Base-by-base conservation (phyloP, 768 basidiomycete species). In the Lactarius vividus region DNA sequence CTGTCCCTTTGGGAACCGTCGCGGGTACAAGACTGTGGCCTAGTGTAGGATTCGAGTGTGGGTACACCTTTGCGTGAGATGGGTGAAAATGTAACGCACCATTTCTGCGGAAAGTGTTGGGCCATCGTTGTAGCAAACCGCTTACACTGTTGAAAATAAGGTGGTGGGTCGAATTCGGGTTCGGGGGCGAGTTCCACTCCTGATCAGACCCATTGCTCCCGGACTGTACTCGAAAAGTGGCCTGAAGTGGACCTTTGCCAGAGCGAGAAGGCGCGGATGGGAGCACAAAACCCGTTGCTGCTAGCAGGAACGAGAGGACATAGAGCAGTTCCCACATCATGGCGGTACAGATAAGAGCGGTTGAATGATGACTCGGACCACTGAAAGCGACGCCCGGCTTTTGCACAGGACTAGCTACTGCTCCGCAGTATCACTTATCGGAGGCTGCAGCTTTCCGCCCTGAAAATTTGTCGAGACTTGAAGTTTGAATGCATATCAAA, bases 61-160 rank as follows among this genome's bases (percentile, higher is more conserved):
- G 10, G 11, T 9, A 10, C 44, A 42, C 10, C 9, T 13, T 49
- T 54, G 8, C 4, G 4, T 23, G 20, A 46, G 13, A 66, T 49
- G 15, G 28, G 31, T 4, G 26, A 26, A 55, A n/a, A 39, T 23
- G 23, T 4, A 40, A 35, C 69, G 42, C 49, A 64, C 69, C 69
- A 64, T 69, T 69, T 62, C 62, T 69, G 26, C 59, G 62, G 33
- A 75, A 70, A 0, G 75, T 78, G 62, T 79, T 79, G 3, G 78
- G 73, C 77, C 78, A 80, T 29, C 75, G 73, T 55, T 80, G 79
- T 16, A 80, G 72, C 3, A 78, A 66, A 3, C 75, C 73, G 52
- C 70, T 69, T 11, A 78, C 71, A 1, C 75, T 73, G 46, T 76
- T 74, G 57, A 80, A 80, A 15, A 79, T 69, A 9, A 79, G 69